Evolutionary conservation across 495 filamentous ascomycete species (phyloP).

Genomic region (Evernia prunastri): DNA sequence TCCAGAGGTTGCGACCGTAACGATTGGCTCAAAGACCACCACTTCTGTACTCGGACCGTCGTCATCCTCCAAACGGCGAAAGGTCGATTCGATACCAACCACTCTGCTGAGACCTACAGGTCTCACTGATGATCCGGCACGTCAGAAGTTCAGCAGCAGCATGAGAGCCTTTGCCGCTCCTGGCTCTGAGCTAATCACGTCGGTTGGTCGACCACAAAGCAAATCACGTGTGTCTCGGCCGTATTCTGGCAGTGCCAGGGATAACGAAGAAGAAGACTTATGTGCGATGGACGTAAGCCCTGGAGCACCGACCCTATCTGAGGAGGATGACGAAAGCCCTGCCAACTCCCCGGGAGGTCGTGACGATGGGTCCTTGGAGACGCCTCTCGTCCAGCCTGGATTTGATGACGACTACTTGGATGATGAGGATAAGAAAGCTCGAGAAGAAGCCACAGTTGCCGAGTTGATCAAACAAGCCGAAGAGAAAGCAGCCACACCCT

Average conservation of each 20-base stretch:
- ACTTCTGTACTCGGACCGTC: conserved; percentile 51
- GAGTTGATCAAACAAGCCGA: conserved; percentile 59
- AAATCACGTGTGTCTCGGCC: conserved; percentile 16
- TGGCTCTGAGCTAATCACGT: conserved; percentile 38
- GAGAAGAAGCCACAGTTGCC: conserved; percentile 60
- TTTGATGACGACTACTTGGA: conserved; percentile 44
- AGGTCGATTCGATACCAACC: not conserved
- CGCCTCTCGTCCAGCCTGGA: conserved; percentile 17
- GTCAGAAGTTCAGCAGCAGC: conserved; percentile 52
- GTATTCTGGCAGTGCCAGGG: conserved; percentile 7
- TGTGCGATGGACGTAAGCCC: conserved; percentile 21
- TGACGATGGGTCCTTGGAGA: conserved; percentile 13
- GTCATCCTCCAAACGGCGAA: conserved; percentile 10
- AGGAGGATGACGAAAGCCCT: conserved; percentile 17
- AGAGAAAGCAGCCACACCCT: conserved; percentile 44
- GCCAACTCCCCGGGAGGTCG: conserved; percentile 12
- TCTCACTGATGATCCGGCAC: not conserved
- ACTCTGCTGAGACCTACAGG: not conserved
- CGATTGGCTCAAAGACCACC: conserved; percentile 73
- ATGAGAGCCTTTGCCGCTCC: conserved; percentile 71
- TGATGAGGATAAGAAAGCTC: conserved; percentile 56
- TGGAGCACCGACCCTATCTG: conserved; percentile 27
- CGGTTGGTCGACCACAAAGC: conserved; percentile 18
- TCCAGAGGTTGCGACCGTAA: conserved; percentile 79
- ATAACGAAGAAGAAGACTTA: conserved; percentile 26